A percentile compares a stretch with the other conserved stretches of the same genome.
Evolutionary conservation across 2,329 filamentous ascomycete species (phyloP).

Genomic region (Ceratocystis albifundus): DNA sequence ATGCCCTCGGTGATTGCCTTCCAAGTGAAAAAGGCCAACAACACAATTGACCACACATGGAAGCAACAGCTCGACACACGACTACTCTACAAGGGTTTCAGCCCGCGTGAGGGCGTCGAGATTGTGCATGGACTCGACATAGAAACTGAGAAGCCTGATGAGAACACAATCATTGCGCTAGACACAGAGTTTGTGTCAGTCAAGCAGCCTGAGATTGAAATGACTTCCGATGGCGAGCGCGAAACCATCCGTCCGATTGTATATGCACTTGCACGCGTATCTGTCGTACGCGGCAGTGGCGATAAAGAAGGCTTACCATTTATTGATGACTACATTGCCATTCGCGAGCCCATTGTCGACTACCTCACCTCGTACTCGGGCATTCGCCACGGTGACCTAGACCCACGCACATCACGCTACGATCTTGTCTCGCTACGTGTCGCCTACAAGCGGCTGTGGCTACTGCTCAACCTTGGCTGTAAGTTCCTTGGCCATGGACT

Average conservation of each 20-base stretch:
- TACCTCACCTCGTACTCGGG: constrained; percentile 92
- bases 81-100: constrained; percentile 63
- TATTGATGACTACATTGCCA: constrained; percentile 93
- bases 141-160: constrained; percentile 52
- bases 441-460: constrained; percentile 96
- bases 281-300: constrained; percentile 71
- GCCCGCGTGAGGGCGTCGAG: constrained; percentile 30
- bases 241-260: constrained; percentile 86
- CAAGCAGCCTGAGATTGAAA: constrained; percentile 86
- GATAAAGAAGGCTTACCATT: constrained; percentile 72
- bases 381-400: constrained; percentile 74
- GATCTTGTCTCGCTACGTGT: constrained; percentile 78
- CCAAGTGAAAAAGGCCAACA: constrained; percentile 69
- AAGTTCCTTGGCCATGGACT: constrained; percentile 89
- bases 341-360: constrained; percentile 83
- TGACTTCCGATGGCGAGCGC: constrained; percentile 85
- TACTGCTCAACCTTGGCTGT: constrained; percentile 86
- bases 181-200: constrained; percentile 95
- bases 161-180: constrained; percentile 69
- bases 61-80: constrained; percentile 73
- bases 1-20: constrained; percentile 77
- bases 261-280: constrained; percentile 84
- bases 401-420: constrained; percentile 64
- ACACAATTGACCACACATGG: constrained; percentile 77
- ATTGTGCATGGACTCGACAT: constrained; percentile 50